Percentiles rank a stretch among this genome's conserved stretches.
These are phyloP conservation scores for Picea engelmannii DNA, from an alignment of 83 land plant species.

Conservation along the genomic window DNA sequence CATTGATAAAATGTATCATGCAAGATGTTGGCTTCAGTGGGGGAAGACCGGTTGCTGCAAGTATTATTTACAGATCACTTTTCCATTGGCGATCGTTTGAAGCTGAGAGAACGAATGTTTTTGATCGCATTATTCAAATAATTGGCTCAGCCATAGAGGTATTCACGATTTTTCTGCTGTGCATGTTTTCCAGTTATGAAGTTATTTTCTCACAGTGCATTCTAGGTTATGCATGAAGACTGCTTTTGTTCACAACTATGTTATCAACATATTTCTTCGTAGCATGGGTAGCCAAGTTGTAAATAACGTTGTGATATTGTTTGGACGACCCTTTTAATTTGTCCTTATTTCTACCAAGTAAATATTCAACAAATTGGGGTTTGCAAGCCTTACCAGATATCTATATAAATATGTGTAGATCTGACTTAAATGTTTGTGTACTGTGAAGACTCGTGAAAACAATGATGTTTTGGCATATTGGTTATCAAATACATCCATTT, in stretches of 20 bases:
- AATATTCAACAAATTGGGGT: neutral
- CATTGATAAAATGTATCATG: conserved; percentile 76
- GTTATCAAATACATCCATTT: conserved; percentile 81
- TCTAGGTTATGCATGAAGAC: no score
- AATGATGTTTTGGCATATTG: conserved; percentile 80
- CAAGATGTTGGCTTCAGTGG: conserved; percentile 86
- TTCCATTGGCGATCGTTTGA: conserved; percentile 98
- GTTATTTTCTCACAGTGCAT: conserved; percentile 54
- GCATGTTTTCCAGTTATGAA: neutral
- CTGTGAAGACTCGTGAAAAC: conserved; percentile 54
- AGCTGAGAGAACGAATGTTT: conserved; percentile 89
- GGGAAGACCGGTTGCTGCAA: conserved; percentile 85
- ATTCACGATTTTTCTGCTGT: neutral
- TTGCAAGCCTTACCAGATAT: neutral
- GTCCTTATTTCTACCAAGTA: conserved; percentile 14
- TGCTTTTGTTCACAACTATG: conserved; percentile 9
- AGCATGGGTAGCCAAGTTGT: no score
- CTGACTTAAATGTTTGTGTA: neutral
- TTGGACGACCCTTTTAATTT: no score
- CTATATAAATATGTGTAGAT: neutral
- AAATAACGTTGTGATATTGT: conserved; percentile 17
- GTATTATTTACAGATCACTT: conserved; percentile 85
- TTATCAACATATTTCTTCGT: conserved; percentile 3
- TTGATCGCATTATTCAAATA: conserved; percentile 88
- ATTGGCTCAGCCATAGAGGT: conserved; percentile 91